These are phyloP conservation scores for Phytopythium helicoides DNA, from an alignment of 352 stramenopile genomes.

Conservation along the genomic window DNA sequence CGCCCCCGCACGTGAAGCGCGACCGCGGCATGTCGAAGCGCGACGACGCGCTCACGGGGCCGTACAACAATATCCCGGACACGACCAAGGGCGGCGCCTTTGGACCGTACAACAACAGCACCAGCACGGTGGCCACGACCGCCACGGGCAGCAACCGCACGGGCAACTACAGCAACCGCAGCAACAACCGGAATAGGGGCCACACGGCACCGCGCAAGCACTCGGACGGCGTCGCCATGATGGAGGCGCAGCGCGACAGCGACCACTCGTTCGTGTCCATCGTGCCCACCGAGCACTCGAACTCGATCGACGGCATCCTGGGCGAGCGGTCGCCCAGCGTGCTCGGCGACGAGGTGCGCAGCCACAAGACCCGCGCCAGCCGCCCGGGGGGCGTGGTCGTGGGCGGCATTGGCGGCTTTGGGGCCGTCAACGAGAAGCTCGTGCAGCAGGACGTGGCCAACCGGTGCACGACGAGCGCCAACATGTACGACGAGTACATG, in stretches of 20 bases:
- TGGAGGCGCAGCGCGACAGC: constrained; percentile 25
- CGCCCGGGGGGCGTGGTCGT: constrained; percentile 27
- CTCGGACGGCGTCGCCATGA: constrained; percentile 30
- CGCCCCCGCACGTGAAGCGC: constrained; percentile 33
- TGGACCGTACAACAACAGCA: constrained; percentile 2
- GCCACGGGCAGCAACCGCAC: constrained; percentile 11
- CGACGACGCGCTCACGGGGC: constrained; percentile 27
- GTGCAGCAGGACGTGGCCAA: constrained; percentile 49
- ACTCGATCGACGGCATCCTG: constrained; percentile 58
- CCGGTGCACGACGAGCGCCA: constrained; percentile 47
- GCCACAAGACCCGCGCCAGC: constrained; percentile 18
- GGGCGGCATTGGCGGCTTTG: constrained; percentile 37
- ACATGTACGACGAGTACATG: constrained; percentile 73
- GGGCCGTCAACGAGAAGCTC: constrained; percentile 34
- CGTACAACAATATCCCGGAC: constrained; percentile 55
- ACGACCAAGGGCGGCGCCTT: constrained; percentile 42
- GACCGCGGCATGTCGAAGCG: constrained; percentile 39
- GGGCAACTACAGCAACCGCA: constrained; percentile 21
- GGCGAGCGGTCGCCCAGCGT: constrained; percentile 45
- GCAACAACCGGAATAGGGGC: too few relatives aligned
- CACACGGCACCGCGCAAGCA: constrained; percentile 25
- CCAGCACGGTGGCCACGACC: constrained; percentile 5
- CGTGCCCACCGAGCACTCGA: constrained; percentile 35
- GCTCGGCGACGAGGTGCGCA: constrained; percentile 18
- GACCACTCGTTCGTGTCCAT: constrained; percentile 26